Evolutionary conservation across 768 basidiomycete genomes (phyloP), one percentile per base, ranked within the genome.

Genomic region (Boletus rubescentipes): DNA sequence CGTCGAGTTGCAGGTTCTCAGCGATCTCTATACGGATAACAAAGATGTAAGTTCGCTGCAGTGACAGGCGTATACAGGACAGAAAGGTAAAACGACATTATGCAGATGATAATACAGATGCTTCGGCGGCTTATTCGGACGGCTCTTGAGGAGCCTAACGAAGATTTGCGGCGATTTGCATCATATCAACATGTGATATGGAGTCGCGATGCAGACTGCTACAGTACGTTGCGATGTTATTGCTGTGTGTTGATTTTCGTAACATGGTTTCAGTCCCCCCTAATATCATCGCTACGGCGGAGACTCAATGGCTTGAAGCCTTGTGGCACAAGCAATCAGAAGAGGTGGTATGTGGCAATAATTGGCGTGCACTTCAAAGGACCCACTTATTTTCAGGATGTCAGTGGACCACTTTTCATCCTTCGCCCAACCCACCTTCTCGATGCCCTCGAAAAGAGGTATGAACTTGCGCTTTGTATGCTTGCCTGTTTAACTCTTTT

Each of bases 121-220:
- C 58, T 75, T 2, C 67, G 72, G 29, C 69, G 72, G 18, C 68
- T 86, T 32, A 66, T 82, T 35, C 62, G 71, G 21, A 49, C 75
- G 10, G 73, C 76, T 26, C 73, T 73, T 34, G 63, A 70, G 10
- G 66, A 71, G 36, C 64, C 66, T 8, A 47, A 58, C 14, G 61
- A 65, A 38, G 63, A 81, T 5, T 62, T 88, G 10, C 55, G 68
- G 21, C 79, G 77, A 51, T 67, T 86, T 34, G 69, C 79, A 12
- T 64, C 75, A 1, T 84, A 84, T 61, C 82, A 82, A 57, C 84
- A 85, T 57, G 66, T 83, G n/a, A 37, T 77, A 30, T 87, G 86
- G 87, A 51, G 55, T 71, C 9, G 54, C 67, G 18, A 71, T 43
- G 73, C 78, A 29, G 72, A 71, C 6, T 66, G 59, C 30, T 61